Conservation (phyloP, 495 filamentous ascomycete species). For the Daldinia vernicosa region DNA sequence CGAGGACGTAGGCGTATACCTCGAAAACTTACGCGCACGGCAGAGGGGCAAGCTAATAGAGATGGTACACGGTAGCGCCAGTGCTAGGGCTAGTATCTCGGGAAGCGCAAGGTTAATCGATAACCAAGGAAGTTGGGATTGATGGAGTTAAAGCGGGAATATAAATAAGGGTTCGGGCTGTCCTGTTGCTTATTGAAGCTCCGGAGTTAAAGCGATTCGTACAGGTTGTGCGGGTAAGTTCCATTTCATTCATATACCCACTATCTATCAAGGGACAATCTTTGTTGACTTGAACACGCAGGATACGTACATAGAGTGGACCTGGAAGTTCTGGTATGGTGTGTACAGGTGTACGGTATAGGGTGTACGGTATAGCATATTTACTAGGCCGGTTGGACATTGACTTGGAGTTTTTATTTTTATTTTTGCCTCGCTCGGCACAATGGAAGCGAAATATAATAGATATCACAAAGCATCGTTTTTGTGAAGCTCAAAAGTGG, state of each 20-base stretch:
- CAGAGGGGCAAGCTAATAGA: slow-evolving; percentile 88
- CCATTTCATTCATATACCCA: neutral
- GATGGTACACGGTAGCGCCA: slow-evolving; percentile 73
- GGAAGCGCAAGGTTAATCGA: slow-evolving; percentile 28
- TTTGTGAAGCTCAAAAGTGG: neutral
- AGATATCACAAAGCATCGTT: neutral
- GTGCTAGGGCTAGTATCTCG: slow-evolving; percentile 22
- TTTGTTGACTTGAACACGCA: slow-evolving; percentile 16
- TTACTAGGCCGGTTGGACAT: slow-evolving; percentile 2
- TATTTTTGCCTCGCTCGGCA: neutral
- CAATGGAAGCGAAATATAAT: neutral
- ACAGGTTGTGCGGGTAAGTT: slow-evolving; percentile 34
- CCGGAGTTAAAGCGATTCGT: slow-evolving; percentile 28
- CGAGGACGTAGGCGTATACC: slow-evolving; percentile 77
- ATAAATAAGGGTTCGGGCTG: neutral
- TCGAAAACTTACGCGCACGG: slow-evolving; percentile 73
- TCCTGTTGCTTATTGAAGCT: slow-evolving; percentile 3
- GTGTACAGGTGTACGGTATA: slow-evolving; percentile 19
- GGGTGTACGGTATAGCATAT: slow-evolving; percentile 3
- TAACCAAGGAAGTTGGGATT: slow-evolving; percentile 22
- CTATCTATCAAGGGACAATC: neutral
- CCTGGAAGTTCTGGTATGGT: neutral
- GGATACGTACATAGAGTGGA: slow-evolving; percentile 6
- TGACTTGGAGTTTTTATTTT: neutral
- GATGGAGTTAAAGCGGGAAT: slow-evolving; percentile 9